Evolutionary conservation across 2,329 filamentous ascomycete species (phyloP), one percentile per base, ranked within the genome.

Genomic region (Botrytis byssoidea): DNA sequence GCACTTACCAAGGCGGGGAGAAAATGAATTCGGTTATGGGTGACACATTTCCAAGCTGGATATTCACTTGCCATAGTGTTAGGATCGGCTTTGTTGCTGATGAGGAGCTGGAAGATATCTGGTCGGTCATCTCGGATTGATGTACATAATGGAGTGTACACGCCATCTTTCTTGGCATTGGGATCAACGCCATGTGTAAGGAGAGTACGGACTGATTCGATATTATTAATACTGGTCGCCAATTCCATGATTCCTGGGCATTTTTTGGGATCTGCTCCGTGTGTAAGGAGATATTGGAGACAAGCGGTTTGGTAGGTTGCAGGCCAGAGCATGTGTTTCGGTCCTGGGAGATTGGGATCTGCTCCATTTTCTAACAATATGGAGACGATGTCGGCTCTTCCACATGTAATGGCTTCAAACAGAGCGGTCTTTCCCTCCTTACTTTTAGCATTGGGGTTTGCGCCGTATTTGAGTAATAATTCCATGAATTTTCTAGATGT

Each of bases 301-400:
- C 88, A 90, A 12, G 84, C 82, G 0, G 89, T 84, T 70, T 90
- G 85, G 81, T 89, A 88, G 0, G 86, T 87, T 0, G 90, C 85
- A 2, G 89, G 89, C 90, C 90, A 91, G 37, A 93, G 85, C 81
- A 90, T 87, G 82, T 92, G 88, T 81, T 92, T 91, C 18, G 90
- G 90, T 1, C 89, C 90, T 1, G 91, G 91, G 9, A 92, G 83
- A 79, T 93, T 93, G 14, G 90, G 87, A 77, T 92, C 87, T 2
- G 91, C 91, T 4, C 87, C 86, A 72, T 90, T 85, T 70, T 91
- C 85, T 3, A 90, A 81, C 25, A 89, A 80, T 5, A 83, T 79
- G 1, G 82, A 84, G 74, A 91, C 86, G 1, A 91, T 83, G 74
- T 91, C 89, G 67, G 86, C 82, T 9, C 90, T 85, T 18, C 85